Percentiles rank a stretch among this genome's conserved stretches.
phyloP scores from a whole-genome alignment of 345 rosid genomes.

The Draba incana region DNA sequence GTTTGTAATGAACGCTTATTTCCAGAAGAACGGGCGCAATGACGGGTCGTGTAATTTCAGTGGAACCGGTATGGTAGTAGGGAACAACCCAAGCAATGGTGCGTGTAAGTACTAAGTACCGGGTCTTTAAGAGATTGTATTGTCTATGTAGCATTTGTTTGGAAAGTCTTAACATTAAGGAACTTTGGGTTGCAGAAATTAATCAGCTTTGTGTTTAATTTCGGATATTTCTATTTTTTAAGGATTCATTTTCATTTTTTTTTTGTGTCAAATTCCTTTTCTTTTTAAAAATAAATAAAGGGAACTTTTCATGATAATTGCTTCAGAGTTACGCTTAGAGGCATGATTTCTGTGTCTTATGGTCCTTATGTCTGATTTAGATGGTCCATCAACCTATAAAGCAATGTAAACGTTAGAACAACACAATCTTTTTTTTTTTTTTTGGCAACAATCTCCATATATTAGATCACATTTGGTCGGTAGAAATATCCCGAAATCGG shows the following conservation, averaged over 20 bases:
- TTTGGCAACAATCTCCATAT: too few relatives aligned
- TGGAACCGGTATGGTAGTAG: conserved; percentile 45
- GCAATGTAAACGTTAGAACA: conserved; percentile 5
- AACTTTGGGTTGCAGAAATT: conserved; percentile 25
- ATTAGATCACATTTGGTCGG: too few relatives aligned
- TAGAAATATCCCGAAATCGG: too few relatives aligned
- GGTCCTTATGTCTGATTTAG: conserved; percentile 24
- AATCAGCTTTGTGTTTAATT: conserved; percentile 25
- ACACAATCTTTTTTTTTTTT: neutral
- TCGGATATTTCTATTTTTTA: conserved; percentile 28
- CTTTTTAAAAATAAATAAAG: conserved; percentile 10
- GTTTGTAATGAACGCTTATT: conserved; percentile 71
- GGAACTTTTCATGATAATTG: conserved; percentile 15
- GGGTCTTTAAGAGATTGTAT: conserved; percentile 5
- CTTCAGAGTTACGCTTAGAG: conserved; percentile 9
- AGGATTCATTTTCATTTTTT: conserved; percentile 6
- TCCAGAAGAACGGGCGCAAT: conserved; percentile 49
- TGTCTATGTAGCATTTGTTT: conserved; percentile 37
- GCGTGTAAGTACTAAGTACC: conserved; percentile 35
- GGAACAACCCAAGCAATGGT: conserved; percentile 40
- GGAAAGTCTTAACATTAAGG: conserved; percentile 21
- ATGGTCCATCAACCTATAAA: conserved; percentile 31
- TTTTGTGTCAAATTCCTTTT: neutral
- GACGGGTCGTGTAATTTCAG: conserved; percentile 55
- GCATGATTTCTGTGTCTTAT: neutral